phyloP scores from a whole-genome alignment of 2,329 filamentous ascomycete species.

The Colletotrichum liaoningense region DNA sequence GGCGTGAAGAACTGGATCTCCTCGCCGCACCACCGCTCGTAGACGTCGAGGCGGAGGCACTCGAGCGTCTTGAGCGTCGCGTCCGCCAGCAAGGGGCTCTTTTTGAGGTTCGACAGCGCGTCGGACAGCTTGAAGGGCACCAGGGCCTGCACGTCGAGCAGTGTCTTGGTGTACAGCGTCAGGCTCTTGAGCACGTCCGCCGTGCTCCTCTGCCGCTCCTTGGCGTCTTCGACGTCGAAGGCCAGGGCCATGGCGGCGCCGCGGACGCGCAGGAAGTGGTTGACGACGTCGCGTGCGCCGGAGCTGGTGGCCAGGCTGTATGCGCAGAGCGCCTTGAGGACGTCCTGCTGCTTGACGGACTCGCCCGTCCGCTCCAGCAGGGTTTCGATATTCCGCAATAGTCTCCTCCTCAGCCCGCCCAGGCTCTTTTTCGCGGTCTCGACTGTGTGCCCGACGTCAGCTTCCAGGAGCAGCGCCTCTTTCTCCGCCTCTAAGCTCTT shows the following conservation, averaged over 20 bases:
- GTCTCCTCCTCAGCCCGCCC: conserved; percentile 68
- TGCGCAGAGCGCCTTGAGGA: conserved; percentile 82
- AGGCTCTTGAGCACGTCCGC: conserved; percentile 73
- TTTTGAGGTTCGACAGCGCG: conserved; percentile 76
- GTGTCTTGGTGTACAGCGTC: conserved; percentile 79
- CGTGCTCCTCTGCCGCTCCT: conserved; percentile 50
- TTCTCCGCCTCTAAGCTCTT: conserved; percentile 73
- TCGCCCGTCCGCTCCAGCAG: conserved; percentile 73
- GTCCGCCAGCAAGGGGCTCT: conserved; percentile 78
- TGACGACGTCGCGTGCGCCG: conserved; percentile 81
- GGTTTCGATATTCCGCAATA: conserved; percentile 77
- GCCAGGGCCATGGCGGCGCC: conserved; percentile 74
- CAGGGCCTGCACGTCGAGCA: conserved; percentile 81
- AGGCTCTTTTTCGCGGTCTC: conserved; percentile 74
- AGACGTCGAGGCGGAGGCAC: conserved; percentile 80
- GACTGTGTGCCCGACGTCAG: conserved; percentile 53
- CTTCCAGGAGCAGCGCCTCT: conserved; percentile 36
- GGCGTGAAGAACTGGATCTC: conserved; percentile 89
- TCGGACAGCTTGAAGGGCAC: conserved; percentile 79
- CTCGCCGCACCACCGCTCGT: conserved; percentile 82
- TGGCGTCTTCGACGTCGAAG: conserved; percentile 64
- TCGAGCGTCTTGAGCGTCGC: conserved; percentile 72
- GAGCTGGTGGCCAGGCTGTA: conserved; percentile 86
- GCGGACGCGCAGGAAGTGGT: conserved; percentile 81
- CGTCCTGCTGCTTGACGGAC: conserved; percentile 57